A percentile compares a stretch with the other conserved stretches of the same genome.
Evolutionary conservation across 768 basidiomycete genomes (phyloP).

Genomic region (Psilocybe subaeruginosa): DNA sequence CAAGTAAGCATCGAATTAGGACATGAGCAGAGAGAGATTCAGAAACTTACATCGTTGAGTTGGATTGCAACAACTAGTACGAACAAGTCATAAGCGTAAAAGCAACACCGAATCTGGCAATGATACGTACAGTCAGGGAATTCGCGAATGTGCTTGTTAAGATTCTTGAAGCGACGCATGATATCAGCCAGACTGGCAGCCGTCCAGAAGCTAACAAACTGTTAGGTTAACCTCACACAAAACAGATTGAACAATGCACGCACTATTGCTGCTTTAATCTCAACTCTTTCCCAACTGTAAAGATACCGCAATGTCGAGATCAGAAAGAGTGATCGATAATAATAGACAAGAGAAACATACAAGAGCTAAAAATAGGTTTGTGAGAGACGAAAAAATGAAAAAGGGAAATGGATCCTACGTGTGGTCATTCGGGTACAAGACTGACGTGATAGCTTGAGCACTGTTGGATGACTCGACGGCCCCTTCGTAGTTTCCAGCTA

Average conservation of each 20-base stretch:
- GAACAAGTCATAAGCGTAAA: background rate
- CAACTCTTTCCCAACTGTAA: slow-evolving; percentile 78
- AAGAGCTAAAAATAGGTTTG: slow-evolving; percentile 34
- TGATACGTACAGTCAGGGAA: slow-evolving; percentile 77
- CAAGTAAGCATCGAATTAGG: background rate
- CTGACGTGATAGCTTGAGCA: slow-evolving; percentile 92
- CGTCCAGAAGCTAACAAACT: slow-evolving; percentile 71
- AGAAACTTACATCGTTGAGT: slow-evolving; percentile 79
- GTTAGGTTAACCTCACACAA: background rate
- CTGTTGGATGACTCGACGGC: slow-evolving; percentile 88
- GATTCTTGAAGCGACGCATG: slow-evolving; percentile 89
- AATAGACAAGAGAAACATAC: slow-evolving; percentile 32
- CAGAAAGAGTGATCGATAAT: background rate
- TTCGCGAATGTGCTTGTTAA: slow-evolving; percentile 75
- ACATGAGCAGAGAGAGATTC: background rate
- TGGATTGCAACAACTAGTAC: slow-evolving; percentile 83
- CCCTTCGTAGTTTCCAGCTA: slow-evolving; percentile 91
- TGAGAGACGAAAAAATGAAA: slow-evolving; percentile 6
- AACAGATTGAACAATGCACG: slow-evolving; percentile 14
- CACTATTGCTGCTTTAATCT: slow-evolving; percentile 95
- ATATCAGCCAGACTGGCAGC: slow-evolving; percentile 89
- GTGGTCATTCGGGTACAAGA: slow-evolving; percentile 96
- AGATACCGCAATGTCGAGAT: background rate
- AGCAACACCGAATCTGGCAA: background rate
- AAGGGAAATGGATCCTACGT: slow-evolving; percentile 43